Base-by-base conservation (phyloP, 129 eudicot genomes). In the Gnaphalium uliginosum region DNA sequence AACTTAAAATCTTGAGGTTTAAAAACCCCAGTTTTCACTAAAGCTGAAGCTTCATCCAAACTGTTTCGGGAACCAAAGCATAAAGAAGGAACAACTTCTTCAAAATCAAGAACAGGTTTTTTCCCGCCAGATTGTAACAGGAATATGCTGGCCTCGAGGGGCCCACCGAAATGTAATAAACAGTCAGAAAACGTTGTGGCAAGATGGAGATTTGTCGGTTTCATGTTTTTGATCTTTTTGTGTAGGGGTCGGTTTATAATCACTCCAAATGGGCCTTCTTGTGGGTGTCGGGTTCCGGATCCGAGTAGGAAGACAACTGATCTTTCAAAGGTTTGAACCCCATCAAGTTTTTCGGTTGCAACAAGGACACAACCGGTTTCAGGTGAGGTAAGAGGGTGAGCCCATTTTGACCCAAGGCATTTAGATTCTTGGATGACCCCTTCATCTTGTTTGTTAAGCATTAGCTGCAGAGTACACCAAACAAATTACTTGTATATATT, bases 311-410 rank as follows among this genome's bases (percentile, higher is more conserved):
- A 87, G 75, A 94, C 87, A 13, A 94, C 97, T 4, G 93, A 90
- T 76, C 99, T 84, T 76, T 89, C 97, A 56, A 94, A 94, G n/a
- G 81, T 79, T 66, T 83, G 89, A 24, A 83, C 93, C 51, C 96
- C 93, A 25, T 94, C 99, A 17, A 94, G 96, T 80, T 85, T 89
- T 79, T 94, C 99, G 0, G 97, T 91, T 68, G 99, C 99, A 58
- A 94, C 84, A 21, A 94, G 97, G 58, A 94, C 92, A 33, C 97
- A 94, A 35, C 99, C 99, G 8, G 87, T 80, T 75, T 94, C 97
- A 0, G 96, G 97, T 68, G 90, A 78, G 71, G 96, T 85, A 65
- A 94, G 79, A 1, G 97, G 99, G 66, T 94, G 99, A 1, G 99
- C 97, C 99, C 99, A 94, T 83, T 91, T 94, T 71, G 77, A 73